phyloP scores from a whole-genome alignment of 805 yeast genomes.

The Jamesozyma lodderae region DNA sequence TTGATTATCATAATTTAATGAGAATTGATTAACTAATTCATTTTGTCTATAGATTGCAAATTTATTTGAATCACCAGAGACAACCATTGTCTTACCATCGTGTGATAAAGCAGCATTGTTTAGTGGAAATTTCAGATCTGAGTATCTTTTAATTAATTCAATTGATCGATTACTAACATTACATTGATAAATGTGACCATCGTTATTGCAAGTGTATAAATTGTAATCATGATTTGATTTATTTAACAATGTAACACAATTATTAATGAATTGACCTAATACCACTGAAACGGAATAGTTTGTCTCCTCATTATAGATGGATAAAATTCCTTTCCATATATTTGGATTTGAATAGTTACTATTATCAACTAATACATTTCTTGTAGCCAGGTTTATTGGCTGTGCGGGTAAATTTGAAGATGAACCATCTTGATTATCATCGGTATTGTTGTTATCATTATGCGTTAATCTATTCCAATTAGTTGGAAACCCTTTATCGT shows the following conservation, averaged over 20 bases:
- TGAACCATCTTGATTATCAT: slow-evolving; percentile 1
- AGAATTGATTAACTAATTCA: slow-evolving; percentile 24
- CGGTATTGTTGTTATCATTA: slow-evolving; percentile 8
- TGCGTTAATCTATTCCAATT: slow-evolving; percentile 20
- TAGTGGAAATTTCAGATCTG: slow-evolving; percentile 52
- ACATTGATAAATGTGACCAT: slow-evolving; percentile 56
- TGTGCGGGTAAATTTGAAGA: slow-evolving; percentile 13
- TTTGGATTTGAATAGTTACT: slow-evolving; percentile 25
- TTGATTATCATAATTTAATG: slow-evolving; percentile 22
- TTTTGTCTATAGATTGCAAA: slow-evolving; percentile 44
- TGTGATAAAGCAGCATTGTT: slow-evolving; percentile 69
- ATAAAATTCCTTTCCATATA: slow-evolving; percentile 44
- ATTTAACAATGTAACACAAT: slow-evolving; percentile 54
- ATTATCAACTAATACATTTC: slow-evolving; percentile 20
- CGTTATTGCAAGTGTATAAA: slow-evolving; percentile 77
- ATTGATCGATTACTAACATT: slow-evolving; percentile 45
- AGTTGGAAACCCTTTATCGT: slow-evolving; percentile 26
- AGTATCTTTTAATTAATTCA: slow-evolving; percentile 35
- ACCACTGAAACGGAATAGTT: slow-evolving; percentile 42
- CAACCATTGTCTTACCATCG: slow-evolving; percentile 47
- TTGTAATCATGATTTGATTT: slow-evolving; percentile 37
- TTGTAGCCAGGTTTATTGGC: slow-evolving; percentile 26
- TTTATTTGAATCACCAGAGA: slow-evolving; percentile 71
- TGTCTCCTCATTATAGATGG: slow-evolving; percentile 39
- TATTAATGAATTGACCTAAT: slow-evolving; percentile 77